Evolutionary conservation across 2,329 filamentous ascomycete species (phyloP).

Genomic region (Sclerotinia trifoliorum): DNA sequence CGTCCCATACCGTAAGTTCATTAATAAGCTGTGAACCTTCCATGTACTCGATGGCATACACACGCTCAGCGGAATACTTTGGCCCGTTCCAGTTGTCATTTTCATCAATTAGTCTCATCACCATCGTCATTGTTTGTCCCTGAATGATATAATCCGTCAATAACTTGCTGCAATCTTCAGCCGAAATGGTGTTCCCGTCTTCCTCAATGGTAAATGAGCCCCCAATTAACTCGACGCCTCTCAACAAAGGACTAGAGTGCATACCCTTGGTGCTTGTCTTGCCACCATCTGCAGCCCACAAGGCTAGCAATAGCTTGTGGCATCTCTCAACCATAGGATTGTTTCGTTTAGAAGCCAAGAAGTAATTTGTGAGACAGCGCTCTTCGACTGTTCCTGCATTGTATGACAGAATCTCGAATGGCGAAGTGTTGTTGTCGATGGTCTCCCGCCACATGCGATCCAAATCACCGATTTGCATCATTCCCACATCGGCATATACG

Average conservation of each 20-base stretch:
- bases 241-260: constrained; percentile 48
- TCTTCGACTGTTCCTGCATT: constrained; percentile 42
- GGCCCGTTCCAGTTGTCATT: constrained; percentile 55
- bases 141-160: constrained; percentile 59
- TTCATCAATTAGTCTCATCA: constrained; percentile 52
- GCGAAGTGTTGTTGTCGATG: constrained; percentile 47
- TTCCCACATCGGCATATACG: constrained; percentile 56
- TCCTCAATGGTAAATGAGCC: constrained; percentile 36
- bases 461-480: constrained; percentile 57
- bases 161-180: constrained; percentile 45
- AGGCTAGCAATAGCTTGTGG: constrained; percentile 50
- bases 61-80: constrained; percentile 48
- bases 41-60: constrained; percentile 53
- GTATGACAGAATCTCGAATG: constrained; percentile 50
- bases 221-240: constrained; percentile 44
- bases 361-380: constrained; percentile 50
- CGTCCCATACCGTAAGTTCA: constrained; percentile 52
- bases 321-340: constrained; percentile 51
- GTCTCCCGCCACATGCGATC: constrained; percentile 53
- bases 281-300: constrained; percentile 51
- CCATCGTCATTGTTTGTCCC: constrained; percentile 52
- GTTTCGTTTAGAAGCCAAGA: constrained; percentile 43
- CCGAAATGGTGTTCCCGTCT: constrained; percentile 39
- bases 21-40: constrained; percentile 53
- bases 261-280: constrained; percentile 52